These are phyloP conservation scores for Alternaria ventricosa DNA, from an alignment of 2,329 filamentous ascomycete genomes.

Conservation along the genomic window DNA sequence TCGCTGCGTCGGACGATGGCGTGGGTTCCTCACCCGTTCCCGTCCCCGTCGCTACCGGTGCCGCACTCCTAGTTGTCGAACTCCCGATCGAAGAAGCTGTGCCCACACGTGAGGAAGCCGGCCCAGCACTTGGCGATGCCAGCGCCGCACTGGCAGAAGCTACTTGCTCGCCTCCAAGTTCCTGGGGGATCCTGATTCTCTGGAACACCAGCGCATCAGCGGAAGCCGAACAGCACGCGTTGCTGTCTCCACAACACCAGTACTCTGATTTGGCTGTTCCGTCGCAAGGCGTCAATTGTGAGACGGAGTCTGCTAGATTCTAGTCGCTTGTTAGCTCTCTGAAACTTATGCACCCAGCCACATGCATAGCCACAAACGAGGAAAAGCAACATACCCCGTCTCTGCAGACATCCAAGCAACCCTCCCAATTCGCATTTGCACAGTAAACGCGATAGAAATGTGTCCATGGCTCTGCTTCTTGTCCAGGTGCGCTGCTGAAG, in stretches of 20 bases:
- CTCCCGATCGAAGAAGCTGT: background rate
- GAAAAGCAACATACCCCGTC: background rate
- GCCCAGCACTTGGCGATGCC: background rate
- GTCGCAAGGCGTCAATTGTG: slow-evolving; percentile 20
- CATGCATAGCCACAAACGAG: background rate
- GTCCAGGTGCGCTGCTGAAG: background rate
- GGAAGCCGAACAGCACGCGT: background rate
- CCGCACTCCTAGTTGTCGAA: background rate
- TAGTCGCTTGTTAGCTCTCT: background rate
- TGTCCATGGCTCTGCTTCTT: background rate
- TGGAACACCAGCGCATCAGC: background rate
- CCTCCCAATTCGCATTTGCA: slow-evolving; percentile 8
- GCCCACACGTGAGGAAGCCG: background rate
- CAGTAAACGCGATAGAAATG: slow-evolving; percentile 16
- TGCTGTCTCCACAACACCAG: slow-evolving; percentile 18
- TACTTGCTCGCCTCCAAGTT: background rate
- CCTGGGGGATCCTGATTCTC: slow-evolving; percentile 1
- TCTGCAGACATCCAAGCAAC: slow-evolving; percentile 19
- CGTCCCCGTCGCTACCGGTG: background rate
- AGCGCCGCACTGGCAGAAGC: background rate
- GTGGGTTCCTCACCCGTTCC: background rate
- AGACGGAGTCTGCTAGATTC: background rate
- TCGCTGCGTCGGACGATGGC: background rate
- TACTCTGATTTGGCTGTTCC: slow-evolving; percentile 6
- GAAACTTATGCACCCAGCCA: background rate